Conservation (phyloP, 202 grass and related monocot species). For the Panicum hallii region DNA sequence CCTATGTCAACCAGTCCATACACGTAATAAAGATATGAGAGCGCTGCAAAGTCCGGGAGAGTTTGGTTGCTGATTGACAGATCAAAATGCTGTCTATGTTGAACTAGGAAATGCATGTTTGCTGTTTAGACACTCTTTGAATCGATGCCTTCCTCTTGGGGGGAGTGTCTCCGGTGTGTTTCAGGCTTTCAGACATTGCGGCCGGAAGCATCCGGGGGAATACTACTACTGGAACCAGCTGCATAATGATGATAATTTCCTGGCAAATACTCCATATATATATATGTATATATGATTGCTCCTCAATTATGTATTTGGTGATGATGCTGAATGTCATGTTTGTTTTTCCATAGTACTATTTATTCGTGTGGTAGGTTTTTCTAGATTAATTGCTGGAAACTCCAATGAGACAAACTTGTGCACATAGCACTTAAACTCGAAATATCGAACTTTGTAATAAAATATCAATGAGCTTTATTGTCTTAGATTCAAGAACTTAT, state of each 20-base stretch:
- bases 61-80: background rate
- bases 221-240: background rate
- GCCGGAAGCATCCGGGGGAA: background rate
- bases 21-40: background rate
- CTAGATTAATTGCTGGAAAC: background rate
- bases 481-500: too few species aligned
- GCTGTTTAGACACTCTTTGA: background rate
- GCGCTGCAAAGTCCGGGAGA: background rate
- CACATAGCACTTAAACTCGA: too few species aligned
- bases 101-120: background rate
- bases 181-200: slow-evolving; percentile 37
- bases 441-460: too few species aligned
- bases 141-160: background rate
- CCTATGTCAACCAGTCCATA: background rate
- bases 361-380: background rate
- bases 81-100: background rate
- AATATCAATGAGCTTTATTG: too few species aligned
- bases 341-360: too few species aligned
- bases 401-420: background rate
- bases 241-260: background rate
- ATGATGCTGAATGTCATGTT: too few species aligned
- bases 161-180: background rate
- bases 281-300: too few species aligned
- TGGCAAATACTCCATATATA: background rate
- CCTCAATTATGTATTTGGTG: too few species aligned